Conservation (phyloP, 306 rosid genomes). For the Ochetophila trinervis region DNA sequence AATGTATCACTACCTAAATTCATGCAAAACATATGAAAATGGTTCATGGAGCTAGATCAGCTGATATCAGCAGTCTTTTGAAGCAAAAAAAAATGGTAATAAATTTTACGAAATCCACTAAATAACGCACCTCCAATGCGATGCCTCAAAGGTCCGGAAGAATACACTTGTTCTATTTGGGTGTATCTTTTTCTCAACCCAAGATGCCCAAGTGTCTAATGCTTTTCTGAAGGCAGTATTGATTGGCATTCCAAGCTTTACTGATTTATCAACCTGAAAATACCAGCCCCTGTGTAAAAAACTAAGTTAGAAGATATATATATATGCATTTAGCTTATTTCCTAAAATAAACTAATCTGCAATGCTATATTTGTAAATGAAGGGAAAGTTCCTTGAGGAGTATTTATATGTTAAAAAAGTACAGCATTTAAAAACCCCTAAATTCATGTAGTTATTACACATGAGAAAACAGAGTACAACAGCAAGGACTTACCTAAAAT, state of each 20-base stretch:
- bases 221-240: constrained; percentile 67
- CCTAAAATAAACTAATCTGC: background rate
- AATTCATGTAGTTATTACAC: background rate
- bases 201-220: constrained; percentile 78
- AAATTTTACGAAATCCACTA: background rate
- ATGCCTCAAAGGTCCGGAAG: constrained; percentile 84
- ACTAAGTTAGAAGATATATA: constrained; percentile 28
- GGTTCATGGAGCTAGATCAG: no score
- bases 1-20: no score
- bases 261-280: constrained; percentile 75
- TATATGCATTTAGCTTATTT: constrained; percentile 1
- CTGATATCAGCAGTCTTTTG: background rate
- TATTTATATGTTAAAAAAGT: background rate
- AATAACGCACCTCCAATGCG: constrained; percentile 66
- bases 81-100: background rate
- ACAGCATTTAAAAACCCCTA: background rate
- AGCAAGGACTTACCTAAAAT: background rate
- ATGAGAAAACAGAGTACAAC: background rate
- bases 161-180: constrained; percentile 66
- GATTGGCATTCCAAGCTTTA: constrained; percentile 88
- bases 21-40: no score
- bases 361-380: background rate
- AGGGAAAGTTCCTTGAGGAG: background rate
- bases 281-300: constrained; percentile 84
- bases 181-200: constrained; percentile 59